Conservation (phyloP, 306 rosid genomes). For the Geum urbanum region DNA sequence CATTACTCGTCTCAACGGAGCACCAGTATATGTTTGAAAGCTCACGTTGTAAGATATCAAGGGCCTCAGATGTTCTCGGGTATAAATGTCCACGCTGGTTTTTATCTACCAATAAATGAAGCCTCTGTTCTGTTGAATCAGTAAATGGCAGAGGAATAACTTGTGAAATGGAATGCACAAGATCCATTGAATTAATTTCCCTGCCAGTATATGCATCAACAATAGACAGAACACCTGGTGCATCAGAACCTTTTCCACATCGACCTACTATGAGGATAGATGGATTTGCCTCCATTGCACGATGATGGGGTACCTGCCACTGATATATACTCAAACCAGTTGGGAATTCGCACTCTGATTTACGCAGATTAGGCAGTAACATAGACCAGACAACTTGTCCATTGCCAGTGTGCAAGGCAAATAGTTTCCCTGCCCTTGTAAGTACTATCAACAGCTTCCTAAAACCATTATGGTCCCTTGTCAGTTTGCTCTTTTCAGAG, state of each 20-base stretch:
- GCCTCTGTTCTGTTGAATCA: constrained; percentile 84
- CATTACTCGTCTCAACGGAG: constrained; percentile 70
- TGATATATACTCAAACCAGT: constrained; percentile 76
- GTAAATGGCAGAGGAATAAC: constrained; percentile 81
- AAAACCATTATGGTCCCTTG: constrained; percentile 97
- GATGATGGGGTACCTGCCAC: constrained; percentile 99
- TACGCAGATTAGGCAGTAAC: constrained; percentile 52
- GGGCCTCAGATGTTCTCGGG: constrained; percentile 84
- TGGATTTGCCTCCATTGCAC: constrained; percentile 91
- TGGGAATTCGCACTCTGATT: constrained; percentile 65
- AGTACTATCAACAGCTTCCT: constrained; percentile 85
- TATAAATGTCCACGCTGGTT: constrained; percentile 61
- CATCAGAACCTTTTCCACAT: constrained; percentile 60
- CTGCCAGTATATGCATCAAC: constrained; percentile 76
- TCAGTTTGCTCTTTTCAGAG: constrained; percentile 94
- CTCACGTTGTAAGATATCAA: constrained; percentile 57
- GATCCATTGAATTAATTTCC: constrained; percentile 56
- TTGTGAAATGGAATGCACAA: constrained; percentile 54
- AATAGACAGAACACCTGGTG: constrained; percentile 69
- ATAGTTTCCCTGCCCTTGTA: constrained; percentile 83
- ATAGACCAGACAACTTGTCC: constrained; percentile 90
- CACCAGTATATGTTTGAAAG: constrained; percentile 89
- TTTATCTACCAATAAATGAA: constrained; percentile 70
- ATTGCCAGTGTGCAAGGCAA: constrained; percentile 97
- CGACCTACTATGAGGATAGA: constrained; percentile 74